A percentile compares a stretch with the other conserved stretches of the same genome.
phyloP scores from a whole-genome alignment of 2,329 filamentous ascomycete species.

The Cercospora janseana region DNA sequence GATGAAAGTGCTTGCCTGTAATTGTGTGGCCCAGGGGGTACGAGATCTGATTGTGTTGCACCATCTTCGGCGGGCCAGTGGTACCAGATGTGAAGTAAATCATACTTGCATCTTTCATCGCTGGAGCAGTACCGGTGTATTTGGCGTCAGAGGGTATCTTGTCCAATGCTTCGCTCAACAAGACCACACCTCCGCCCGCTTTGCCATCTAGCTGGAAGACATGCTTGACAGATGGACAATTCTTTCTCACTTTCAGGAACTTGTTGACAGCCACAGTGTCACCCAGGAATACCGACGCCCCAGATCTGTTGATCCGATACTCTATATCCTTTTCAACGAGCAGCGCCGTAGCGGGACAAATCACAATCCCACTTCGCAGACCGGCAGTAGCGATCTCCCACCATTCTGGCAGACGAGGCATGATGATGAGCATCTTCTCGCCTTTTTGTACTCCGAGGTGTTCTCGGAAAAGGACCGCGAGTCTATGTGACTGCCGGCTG shows the following conservation, averaged over 20 bases:
- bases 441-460: conserved; percentile 37
- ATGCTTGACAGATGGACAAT: conserved; percentile 37
- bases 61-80: conserved; percentile 45
- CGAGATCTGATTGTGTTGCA: conserved; percentile 43
- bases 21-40: conserved; percentile 43
- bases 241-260: conserved; percentile 34
- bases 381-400: conserved; percentile 44
- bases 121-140: conserved; percentile 30
- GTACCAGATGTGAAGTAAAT: conserved; percentile 45
- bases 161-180: conserved; percentile 32
- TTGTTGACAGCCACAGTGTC: conserved; percentile 39
- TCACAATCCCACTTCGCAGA: conserved; percentile 39
- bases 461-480: conserved; percentile 37
- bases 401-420: conserved; percentile 41
- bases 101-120: conserved; percentile 36
- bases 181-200: conserved; percentile 28
- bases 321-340: conserved; percentile 43
- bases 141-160: conserved; percentile 29
- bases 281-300: conserved; percentile 42
- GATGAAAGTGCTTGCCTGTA: conserved; percentile 43
- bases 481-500: conserved; percentile 39
- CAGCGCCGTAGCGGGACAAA: conserved; percentile 43
- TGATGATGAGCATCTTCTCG: conserved; percentile 41
- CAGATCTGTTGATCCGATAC: conserved; percentile 38
- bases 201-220: conserved; percentile 36